Base-by-base conservation (phyloP, 805 yeast species). In the Lachancea sp. region DNA sequence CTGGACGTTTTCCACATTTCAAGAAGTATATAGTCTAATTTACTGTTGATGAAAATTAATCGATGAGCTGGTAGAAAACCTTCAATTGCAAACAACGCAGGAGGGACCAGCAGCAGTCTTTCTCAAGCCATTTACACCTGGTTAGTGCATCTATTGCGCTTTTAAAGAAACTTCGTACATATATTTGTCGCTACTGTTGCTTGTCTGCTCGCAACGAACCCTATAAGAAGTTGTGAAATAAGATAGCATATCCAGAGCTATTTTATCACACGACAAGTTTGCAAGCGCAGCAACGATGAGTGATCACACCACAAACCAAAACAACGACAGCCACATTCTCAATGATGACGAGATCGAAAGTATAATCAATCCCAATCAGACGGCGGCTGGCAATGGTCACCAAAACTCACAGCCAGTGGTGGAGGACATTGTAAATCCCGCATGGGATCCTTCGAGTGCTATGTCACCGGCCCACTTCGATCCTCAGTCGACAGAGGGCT, bases 361-460 rank as follows among this genome's bases (percentile, higher is more conserved):
- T 30, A 44, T 44, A 12, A 44, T 44, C 20, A 34, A 39, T 17
- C 47, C 47, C 7, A 29, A 40, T 20, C 40, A 44, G 3, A 3
- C 38, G 17, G 25, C 34, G 3, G 40, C 16, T 26, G 39, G 33
- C 26, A 26, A n/a, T 11, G 16, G 12, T 17, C 41, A 42, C 9
- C 35, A 22, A 11, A 35, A 27, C 25, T 31, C 37, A 18, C 41
- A 41, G 8, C 43, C 50, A 17, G 39, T 38, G 20, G 56, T 58
- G 17, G 65, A 60, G 47, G 63, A 58, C 43, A 60, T 60, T 26
- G 52, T 58, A 2, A 60, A 60, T 40, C 65, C 65, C 30, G 53
- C 59, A 10, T 46, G 52, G 36, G 57, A 53, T 20, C 51, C 53
- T 13, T 16, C 46, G 11, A 44, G 45, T 22, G 36, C 36, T n/a